Conservation (phyloP, 306 rosid genomes). For the Trifolium fragiferum region DNA sequence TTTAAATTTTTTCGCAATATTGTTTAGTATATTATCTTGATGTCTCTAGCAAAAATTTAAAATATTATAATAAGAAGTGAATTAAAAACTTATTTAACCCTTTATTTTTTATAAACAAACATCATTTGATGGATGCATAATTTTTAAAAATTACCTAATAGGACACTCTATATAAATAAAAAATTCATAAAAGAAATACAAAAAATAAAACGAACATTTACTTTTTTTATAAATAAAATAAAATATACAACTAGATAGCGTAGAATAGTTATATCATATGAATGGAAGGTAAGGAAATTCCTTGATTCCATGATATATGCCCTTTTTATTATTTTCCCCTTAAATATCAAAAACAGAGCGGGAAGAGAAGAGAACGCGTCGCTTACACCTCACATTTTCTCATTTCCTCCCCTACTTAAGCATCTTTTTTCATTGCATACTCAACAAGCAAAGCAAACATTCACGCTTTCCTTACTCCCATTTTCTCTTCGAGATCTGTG, state of each 20-base stretch:
- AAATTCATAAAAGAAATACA: too few relatives aligned
- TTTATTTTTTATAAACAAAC: too few relatives aligned
- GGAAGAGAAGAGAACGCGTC: conserved; percentile 41
- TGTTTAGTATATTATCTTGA: too few relatives aligned
- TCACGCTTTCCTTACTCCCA: not conserved
- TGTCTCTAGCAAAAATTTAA: too few relatives aligned
- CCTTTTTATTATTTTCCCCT: not conserved
- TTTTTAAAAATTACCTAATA: too few relatives aligned
- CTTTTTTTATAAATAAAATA: too few relatives aligned
- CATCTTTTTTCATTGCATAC: conserved; percentile 39
- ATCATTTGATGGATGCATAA: too few relatives aligned
- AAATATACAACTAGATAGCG: not conserved
- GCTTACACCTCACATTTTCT: conserved; percentile 43
- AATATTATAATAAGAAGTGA: too few relatives aligned
- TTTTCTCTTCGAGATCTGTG: conserved; percentile 51
- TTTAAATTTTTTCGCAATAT: too few relatives aligned
- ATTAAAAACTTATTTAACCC: too few relatives aligned
- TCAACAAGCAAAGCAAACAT: conserved; percentile 35
- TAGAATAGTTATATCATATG: not conserved
- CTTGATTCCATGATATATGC: conserved; percentile 1
- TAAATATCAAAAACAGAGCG: not conserved
- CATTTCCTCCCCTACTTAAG: conserved; percentile 49
- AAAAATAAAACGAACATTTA: too few relatives aligned
- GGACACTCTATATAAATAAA: too few relatives aligned
- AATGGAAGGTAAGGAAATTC: conserved; percentile 6